Base-by-base conservation (phyloP, 108 stramenopile genomes). In the Mediolabrus comicus region DNA sequence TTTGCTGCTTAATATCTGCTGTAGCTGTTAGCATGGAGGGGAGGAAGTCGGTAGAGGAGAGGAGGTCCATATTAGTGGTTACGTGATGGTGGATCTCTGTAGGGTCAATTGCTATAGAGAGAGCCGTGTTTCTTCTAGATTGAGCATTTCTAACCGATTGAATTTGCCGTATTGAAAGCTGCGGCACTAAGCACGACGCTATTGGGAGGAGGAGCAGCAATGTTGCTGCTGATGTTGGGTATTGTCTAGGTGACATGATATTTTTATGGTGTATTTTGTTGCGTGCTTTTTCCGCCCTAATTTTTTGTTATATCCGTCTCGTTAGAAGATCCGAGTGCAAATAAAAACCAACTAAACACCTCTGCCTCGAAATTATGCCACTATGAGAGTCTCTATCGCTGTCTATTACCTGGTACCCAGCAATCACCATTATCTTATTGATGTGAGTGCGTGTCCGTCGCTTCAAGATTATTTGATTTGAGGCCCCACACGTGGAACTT, bases 21-120 rank as follows among this genome's bases (percentile, higher is more conserved):
- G 59, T 38, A 25, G 35, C 59, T 60, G 69, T 63, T 29, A 74
- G 46, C 26, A 62, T 55, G 24, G 58, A 32, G 31, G 75, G 65
- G 30, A 75, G 54, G 19, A 60, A 41, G 51, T 62, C 66, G 58
- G 59, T 19, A 27, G 55, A 46, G 4, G 65, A 51, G 19, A 51
- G 34, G n/a, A 36, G 34, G 43, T 60, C 59, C 34, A 17, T 34
- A 53, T 55, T 52, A 0, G 54, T 60, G 36, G 51, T 34, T n/a
- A 30, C 63, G 13, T 33, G 36, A 35, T 26, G 29, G 41, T 58
- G 28, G 28, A 52, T 16, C 22, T 67, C 59, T 59, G 66, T 54
- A 27, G 66, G 65, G 24, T 74, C 65, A 17, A 67, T 38, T 3
- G 49, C 65, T 24, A 73, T 35, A 25, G 49, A 36, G 35, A 65